Base-by-base conservation (phyloP, 257 asterid species). In the Misopates orontium region DNA sequence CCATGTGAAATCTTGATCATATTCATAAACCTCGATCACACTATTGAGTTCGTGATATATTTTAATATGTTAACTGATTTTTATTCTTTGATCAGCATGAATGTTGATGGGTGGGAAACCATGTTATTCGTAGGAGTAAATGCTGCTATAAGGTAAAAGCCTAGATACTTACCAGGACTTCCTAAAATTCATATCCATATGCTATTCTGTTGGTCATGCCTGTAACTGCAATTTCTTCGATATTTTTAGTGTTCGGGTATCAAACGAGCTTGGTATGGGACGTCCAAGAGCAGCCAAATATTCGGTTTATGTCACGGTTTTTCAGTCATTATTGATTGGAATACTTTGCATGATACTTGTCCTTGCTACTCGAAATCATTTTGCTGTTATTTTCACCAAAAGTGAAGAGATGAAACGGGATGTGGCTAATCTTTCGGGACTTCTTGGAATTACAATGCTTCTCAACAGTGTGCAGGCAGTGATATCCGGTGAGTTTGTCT, bases 381-480 rank as follows among this genome's bases (percentile, higher is more conserved):
- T 85, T 2, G 84, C 82, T 67, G 23, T 78, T 12, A 72, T 85
- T 50, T 85, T 76, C 44, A 85, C 91, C 0, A 52, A 72, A 42
- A 80, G 86, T 65, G 65, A 53, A 53, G 83, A 71, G 39, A 71
- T 85, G 91, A 78, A 67, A 63, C 69, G 12, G 28, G 91, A 87
- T 0, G 91, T 90, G 22, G 75, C 88, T 47, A 77, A 32, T 23
- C 89, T 90, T 52, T 91, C 97, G 0, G 71, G 76, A 56, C 87
- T 87, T 42, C 88, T 87, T 17, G 95, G 92, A 42, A 77, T 87
- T 50, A 89, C 94, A 9, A 87, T 90, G 96, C 78, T 89, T 72
- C 95, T 89, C 66, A 89, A 87, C 66, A 89, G 96, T 56, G 67
- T 87, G 45, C 97, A 90, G 64, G 84, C 95, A 3, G 94, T 90